Base-by-base conservation (phyloP, 306 rosid species). In the Casuarina equisetifolia region DNA sequence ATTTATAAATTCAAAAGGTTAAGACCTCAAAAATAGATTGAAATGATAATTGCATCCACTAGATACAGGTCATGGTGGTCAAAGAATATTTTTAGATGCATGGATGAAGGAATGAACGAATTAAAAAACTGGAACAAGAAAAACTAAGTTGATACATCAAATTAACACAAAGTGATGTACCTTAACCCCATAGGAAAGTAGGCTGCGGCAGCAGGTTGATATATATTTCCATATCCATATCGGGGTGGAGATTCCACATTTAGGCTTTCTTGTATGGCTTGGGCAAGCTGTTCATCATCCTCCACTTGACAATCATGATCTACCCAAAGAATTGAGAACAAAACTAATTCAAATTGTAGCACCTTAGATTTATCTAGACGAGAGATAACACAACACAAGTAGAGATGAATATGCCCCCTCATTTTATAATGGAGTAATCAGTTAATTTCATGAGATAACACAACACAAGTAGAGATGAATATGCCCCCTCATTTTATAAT, bases 251-350 rank as follows among this genome's bases (percentile, higher is more conserved):
- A 85, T 36, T 84, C 97, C 78, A 83, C 44, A 78, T 83, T 87
- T 49, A 93, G 86, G 82, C 98, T 93, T 85, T 93, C 90, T 93
- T 93, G 97, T 72, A 93, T 38, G 57, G 97, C 98, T 84, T 89
- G 86, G 70, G 98, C 98, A 77, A 93, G 97, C 78, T 78, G 97
- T 77, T 89, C 98, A 77, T 93, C 98, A 71, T 93, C 98, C 77
- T 89, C 89, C 82, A 90, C 78, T 78, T 87, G 98, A 76, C 86
- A 89, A 81, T 78, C 83, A 66, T 4, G 72, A 81, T 79, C 90
- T 83, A 73, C 50, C 83, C 80, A 84, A 15, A 64, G 39, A 55
- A 40, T 64, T 44, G 20, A 76, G 8, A 73, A 69, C 73, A 61
- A 15, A 4, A 48, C 50, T 39, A 61, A 32, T 70, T 69, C 54